These are phyloP conservation scores for Halophytophthora batemanensis DNA, from an alignment of 352 stramenopile species.

Conservation along the genomic window DNA sequence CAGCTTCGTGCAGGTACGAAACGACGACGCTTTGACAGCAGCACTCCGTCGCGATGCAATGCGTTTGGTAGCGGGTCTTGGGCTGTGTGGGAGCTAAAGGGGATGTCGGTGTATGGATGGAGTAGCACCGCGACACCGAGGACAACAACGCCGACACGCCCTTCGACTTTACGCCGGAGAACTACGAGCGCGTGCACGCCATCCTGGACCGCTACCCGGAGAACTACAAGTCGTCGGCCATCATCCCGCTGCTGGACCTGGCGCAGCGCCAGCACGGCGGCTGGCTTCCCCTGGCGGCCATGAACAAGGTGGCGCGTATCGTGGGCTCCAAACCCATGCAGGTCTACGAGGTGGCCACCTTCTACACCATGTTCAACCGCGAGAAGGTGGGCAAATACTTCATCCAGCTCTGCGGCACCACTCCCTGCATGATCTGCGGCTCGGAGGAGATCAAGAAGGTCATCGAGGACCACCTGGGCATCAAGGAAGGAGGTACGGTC, in stretches of 20 bases:
- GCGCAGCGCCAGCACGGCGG: constrained; percentile 96
- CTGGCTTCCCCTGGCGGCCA: constrained; percentile 97
- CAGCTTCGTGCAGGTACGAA: constrained; percentile 35
- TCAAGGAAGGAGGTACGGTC: constrained; percentile 92
- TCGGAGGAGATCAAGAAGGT: constrained; percentile 99
- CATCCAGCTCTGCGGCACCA: constrained; percentile 98
- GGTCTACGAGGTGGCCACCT: constrained; percentile 99
- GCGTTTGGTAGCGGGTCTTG: background rate
- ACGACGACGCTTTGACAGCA: constrained; percentile 1
- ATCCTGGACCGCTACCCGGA: constrained; percentile 97
- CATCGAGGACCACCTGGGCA: constrained; percentile 96
- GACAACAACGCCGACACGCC: constrained; percentile 95
- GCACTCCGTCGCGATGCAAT: background rate
- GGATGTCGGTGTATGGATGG: background rate
- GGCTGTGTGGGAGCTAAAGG: background rate
- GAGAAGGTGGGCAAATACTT: constrained; percentile 96
- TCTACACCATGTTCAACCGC: constrained; percentile 99
- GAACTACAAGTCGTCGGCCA: constrained; percentile 98
- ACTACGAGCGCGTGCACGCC: constrained; percentile 94
- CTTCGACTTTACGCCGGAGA: constrained; percentile 98
- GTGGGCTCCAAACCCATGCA: constrained; percentile 94
- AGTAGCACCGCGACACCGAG: constrained; percentile 94
- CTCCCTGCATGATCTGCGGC: constrained; percentile 99
- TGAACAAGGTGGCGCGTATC: constrained; percentile 99
- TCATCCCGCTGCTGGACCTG: constrained; percentile 98